phyloP scores from a whole-genome alignment of 805 yeast genomes.

The Wickerhamomyces sydowiorum region DNA sequence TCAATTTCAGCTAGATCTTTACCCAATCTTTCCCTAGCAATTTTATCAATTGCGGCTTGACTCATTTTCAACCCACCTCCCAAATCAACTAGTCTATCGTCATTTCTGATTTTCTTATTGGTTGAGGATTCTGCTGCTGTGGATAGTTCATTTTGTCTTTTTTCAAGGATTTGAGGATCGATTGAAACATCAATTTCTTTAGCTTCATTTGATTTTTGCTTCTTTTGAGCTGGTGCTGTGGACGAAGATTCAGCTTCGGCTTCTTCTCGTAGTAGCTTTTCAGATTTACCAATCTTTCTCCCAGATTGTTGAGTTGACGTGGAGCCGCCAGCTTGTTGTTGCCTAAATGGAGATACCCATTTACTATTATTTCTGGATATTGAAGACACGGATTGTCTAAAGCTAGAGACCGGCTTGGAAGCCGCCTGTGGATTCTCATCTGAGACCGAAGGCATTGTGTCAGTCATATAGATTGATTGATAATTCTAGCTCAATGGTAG shows the following conservation, averaged over 20 bases:
- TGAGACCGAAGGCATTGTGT: background rate
- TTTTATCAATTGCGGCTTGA: constrained; percentile 19
- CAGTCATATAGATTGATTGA: background rate
- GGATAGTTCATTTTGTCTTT: background rate
- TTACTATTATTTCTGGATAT: constrained; percentile 7
- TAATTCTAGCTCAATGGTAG: background rate
- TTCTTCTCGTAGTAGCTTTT: background rate
- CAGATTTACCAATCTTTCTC: background rate
- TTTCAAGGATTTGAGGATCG: background rate
- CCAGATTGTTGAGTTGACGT: background rate
- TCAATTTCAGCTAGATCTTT: constrained; percentile 16
- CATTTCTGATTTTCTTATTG: constrained; percentile 7
- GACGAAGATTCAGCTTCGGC: constrained; percentile 2
- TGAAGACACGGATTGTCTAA: background rate
- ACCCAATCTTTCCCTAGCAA: constrained; percentile 19
- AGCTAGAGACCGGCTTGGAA: background rate
- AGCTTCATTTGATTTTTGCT: background rate
- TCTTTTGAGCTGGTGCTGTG: background rate
- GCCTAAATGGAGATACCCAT: constrained; percentile 26
- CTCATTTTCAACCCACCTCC: constrained; percentile 25
- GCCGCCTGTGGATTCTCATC: background rate
- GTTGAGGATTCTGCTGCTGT: background rate
- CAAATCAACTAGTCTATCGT: constrained; percentile 19
- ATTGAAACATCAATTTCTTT: background rate
- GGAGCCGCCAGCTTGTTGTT: constrained; percentile 3